Base-by-base conservation (phyloP, 2,329 filamentous ascomycete species). In the Septoria petroselini region DNA sequence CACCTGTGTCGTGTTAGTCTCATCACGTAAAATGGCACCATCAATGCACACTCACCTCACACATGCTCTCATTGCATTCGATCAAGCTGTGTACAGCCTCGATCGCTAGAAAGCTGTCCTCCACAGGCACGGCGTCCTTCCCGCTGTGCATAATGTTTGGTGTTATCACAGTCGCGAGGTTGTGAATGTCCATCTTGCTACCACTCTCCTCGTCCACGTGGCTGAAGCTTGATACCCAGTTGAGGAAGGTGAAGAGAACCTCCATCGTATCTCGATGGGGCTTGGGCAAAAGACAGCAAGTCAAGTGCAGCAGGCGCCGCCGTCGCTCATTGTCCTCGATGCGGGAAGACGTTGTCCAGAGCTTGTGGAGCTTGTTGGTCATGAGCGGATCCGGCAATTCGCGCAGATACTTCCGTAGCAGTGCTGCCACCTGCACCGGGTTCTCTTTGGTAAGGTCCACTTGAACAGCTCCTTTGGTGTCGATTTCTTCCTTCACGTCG, bases 151-250 rank as follows among this genome's bases (percentile, higher is more conserved):
- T 78, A 54, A 98, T 89, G 63, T 98, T 98, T 0, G 93, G 93
- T 4, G 91, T 91, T 69, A 98, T 96, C 56, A 98, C 93, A 2
- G 94, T 97, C 3, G 93, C 89, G 56, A 98, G 79, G 65, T 98
- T 98, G 74, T 95, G 90, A 45, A 95, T 87, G 68, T 98, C 93
- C 93, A 98, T 98, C 77, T 97, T 96, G 61, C 91, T 96, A 19
- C 93, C 93, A 17, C 86, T 87, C 67, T 98, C 93, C 64, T 98
- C 93, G 62, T 98, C 93, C 11, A 98, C 84, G 65, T 96, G 91
- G 55, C 94, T 91, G 75, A 98, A 98, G 1, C 91, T 95, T 3
- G 91, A 90, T 4, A 91, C 89, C 91, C 93, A 98, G 65, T 95
- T 95, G 39, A 98, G 78, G 77, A 98, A 98, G 42, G 84, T 87